Evolutionary conservation across 371 early-diverging fungal genomes (phyloP).

Genomic region (Mucor plumbeus): DNA sequence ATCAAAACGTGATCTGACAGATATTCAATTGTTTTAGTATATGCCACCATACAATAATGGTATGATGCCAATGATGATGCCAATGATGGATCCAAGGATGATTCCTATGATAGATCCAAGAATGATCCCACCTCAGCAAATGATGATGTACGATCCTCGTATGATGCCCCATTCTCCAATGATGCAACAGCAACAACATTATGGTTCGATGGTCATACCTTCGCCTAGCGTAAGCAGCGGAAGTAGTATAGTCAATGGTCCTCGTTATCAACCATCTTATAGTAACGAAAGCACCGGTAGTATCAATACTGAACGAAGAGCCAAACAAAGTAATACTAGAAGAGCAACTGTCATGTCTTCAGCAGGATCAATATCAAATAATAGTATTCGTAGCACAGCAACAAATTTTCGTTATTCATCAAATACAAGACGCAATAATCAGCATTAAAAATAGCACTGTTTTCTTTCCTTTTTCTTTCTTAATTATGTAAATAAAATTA

Average conservation of each 20-base stretch:
- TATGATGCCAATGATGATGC: conserved; percentile 41
- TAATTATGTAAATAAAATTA: conserved; percentile 5
- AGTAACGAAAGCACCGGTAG: background rate
- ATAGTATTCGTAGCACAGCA: background rate
- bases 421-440: background rate
- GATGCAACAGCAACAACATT: conserved; percentile 1
- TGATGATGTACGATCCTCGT: conserved; percentile 21
- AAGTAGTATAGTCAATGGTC: background rate
- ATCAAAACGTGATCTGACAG: background rate
- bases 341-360: background rate
- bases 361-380: background rate
- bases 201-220: background rate
- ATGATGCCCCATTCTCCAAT: background rate
- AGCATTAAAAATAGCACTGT: conserved; percentile 8
- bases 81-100: conserved; percentile 45
- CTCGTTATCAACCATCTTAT: background rate
- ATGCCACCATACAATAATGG: conserved; percentile 21
- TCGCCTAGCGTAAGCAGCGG: background rate
- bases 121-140: conserved; percentile 18
- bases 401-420: background rate
- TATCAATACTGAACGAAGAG: background rate
- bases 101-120: conserved; percentile 47
- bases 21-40: conserved; percentile 12
- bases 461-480: background rate
- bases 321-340: background rate